phyloP scores from a whole-genome alignment of 768 basidiomycete species.

The Tylopilus felleus region DNA sequence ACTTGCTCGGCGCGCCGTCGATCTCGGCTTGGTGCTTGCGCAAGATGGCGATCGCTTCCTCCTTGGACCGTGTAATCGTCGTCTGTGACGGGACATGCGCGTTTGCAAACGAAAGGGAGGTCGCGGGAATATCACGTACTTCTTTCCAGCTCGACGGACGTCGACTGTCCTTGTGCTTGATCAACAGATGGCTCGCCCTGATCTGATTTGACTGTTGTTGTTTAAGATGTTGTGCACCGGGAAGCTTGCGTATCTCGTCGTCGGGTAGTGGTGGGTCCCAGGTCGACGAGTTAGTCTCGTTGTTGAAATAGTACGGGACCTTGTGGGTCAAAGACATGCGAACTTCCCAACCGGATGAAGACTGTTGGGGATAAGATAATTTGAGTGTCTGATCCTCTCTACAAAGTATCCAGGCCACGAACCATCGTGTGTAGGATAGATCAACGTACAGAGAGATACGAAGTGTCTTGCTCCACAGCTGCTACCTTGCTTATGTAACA shows the following conservation, averaged over 20 bases:
- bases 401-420: constrained; percentile 2
- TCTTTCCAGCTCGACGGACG: constrained; percentile 84
- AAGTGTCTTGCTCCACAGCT: neutral
- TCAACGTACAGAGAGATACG: constrained; percentile 8
- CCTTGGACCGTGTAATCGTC: constrained; percentile 84
- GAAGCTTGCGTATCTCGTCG: constrained; percentile 58
- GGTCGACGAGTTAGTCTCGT: constrained; percentile 59
- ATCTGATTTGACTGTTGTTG: constrained; percentile 51
- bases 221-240: constrained; percentile 59
- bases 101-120: neutral
- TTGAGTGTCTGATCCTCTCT: constrained; percentile 9
- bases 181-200: constrained; percentile 90
- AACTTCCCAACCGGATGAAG: constrained; percentile 66
- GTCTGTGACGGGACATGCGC: neutral
- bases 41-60: constrained; percentile 85
- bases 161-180: constrained; percentile 84
- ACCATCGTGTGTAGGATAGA: constrained; percentile 22
- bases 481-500: constrained; percentile 14
- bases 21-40: constrained; percentile 61
- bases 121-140: constrained; percentile 39
- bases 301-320: constrained; percentile 88
- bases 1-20: constrained; percentile 37
- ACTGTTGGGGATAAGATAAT: constrained; percentile 8
- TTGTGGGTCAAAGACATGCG: constrained; percentile 76
- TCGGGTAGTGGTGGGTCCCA: constrained; percentile 76